Evolutionary conservation across 805 yeast species (phyloP).

Genomic region (Yarrowia alimentaria): DNA sequence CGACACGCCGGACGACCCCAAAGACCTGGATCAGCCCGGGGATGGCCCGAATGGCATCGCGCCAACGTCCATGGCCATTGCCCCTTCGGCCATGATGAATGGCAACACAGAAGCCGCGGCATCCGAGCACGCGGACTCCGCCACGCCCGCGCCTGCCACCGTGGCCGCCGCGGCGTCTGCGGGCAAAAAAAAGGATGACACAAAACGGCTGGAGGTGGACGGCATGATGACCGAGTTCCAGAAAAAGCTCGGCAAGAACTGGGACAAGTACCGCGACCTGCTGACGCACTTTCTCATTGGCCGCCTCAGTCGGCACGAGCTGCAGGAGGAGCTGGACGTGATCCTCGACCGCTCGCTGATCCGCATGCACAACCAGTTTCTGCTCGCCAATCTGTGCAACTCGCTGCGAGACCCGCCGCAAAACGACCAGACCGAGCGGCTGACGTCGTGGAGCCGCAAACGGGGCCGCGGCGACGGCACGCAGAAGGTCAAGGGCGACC

Average conservation of each 20-base stretch:
- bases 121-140: no score
- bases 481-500: slow-evolving; percentile 39
- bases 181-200: no score
- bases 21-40: no score
- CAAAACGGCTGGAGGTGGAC: slow-evolving; percentile 60
- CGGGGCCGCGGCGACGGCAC: slow-evolving; percentile 49
- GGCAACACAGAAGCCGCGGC: no score
- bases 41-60: no score
- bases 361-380: slow-evolving; percentile 76
- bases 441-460: slow-evolving; percentile 50
- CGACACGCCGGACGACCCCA: no score
- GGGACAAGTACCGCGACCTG: slow-evolving; percentile 84
- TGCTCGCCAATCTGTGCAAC: slow-evolving; percentile 80
- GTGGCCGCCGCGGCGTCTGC: background rate
- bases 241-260: slow-evolving; percentile 65
- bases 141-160: background rate
- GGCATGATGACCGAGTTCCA: slow-evolving; percentile 70
- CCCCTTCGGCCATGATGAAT: no score
- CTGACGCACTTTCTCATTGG: slow-evolving; percentile 76
- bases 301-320: slow-evolving; percentile 71
- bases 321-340: slow-evolving; percentile 57
- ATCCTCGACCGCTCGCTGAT: slow-evolving; percentile 52
- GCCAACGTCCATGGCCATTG: no score
- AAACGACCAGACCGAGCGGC: slow-evolving; percentile 30
- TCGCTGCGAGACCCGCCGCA: slow-evolving; percentile 70